These are phyloP conservation scores for Tulasnella sp. DNA, from an alignment of 768 basidiomycete genomes.

Conservation along the genomic window DNA sequence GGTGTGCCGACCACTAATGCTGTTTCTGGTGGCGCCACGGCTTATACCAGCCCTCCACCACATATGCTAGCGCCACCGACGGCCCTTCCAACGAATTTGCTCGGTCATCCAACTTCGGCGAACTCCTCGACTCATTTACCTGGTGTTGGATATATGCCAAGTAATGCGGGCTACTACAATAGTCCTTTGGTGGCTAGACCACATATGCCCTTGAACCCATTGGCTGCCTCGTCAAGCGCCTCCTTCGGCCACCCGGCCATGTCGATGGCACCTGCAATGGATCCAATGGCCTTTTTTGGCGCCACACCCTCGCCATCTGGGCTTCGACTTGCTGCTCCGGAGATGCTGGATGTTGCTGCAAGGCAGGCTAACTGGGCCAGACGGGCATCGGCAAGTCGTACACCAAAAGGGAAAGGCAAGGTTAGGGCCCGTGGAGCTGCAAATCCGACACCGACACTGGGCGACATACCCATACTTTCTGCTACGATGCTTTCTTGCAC, in stretches of 20 bases:
- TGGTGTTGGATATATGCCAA: background rate
- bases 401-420: background rate
- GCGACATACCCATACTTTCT: background rate
- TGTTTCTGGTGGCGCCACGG: too few species aligned
- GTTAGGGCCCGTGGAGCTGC: background rate
- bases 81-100: too few species aligned
- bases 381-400: background rate
- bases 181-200: background rate
- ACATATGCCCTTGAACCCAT: background rate
- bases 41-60: too few species aligned
- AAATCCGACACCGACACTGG: background rate
- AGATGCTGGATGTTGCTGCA: background rate
- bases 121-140: background rate
- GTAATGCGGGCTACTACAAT: background rate
- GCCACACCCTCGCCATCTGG: background rate
- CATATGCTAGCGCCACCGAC: too few species aligned
- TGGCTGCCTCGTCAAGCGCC: background rate
- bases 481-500: background rate
- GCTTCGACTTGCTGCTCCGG: background rate
- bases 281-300: background rate
- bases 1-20: too few species aligned
- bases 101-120: too few species aligned
- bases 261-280: background rate
- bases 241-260: background rate
- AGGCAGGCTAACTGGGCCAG: background rate